Percentiles rank a stretch among this genome's conserved stretches.
phyloP scores from a whole-genome alignment of 73 alveolate genomes.

The Paramecium primaurelia region DNA sequence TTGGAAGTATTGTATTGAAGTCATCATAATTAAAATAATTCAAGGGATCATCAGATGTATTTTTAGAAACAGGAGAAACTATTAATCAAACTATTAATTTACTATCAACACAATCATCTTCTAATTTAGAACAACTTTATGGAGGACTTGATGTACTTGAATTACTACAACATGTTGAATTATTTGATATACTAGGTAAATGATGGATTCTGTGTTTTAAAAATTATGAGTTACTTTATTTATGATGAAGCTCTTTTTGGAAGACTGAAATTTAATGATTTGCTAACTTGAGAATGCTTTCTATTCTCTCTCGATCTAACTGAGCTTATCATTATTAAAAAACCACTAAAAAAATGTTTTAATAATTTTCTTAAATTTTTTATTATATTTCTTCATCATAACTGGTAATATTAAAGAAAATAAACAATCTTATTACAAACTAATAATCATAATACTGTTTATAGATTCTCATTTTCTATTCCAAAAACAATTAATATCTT shows the following conservation, averaged over 20 bases:
- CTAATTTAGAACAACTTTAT: not conserved
- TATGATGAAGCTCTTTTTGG: not conserved
- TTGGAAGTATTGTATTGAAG: not conserved
- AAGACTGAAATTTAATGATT: not conserved
- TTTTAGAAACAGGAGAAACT: not conserved
- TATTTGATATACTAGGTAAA: not conserved
- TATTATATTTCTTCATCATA: not conserved
- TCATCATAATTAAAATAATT: not conserved
- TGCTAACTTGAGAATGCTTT: not conserved
- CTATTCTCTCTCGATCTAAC: conserved; percentile 3
- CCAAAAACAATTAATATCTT: not conserved
- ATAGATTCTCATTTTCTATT: not conserved
- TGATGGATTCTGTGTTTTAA: not conserved
- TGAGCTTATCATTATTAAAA: not conserved
- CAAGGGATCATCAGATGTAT: conserved; percentile 2
- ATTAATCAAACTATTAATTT: not conserved
- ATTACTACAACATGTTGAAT: conserved; percentile 7
- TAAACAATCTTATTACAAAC: not conserved
- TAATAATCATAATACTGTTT: not conserved
- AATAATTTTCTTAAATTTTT: not conserved
- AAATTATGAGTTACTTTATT: not conserved
- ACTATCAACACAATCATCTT: not conserved
- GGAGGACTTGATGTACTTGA: not conserved
- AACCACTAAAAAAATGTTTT: not conserved
- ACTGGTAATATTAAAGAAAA: not conserved